Evolutionary conservation across 495 filamentous ascomycete species (phyloP), one percentile per base, ranked within the genome.

Genomic region (Penicillium diatomitis): DNA sequence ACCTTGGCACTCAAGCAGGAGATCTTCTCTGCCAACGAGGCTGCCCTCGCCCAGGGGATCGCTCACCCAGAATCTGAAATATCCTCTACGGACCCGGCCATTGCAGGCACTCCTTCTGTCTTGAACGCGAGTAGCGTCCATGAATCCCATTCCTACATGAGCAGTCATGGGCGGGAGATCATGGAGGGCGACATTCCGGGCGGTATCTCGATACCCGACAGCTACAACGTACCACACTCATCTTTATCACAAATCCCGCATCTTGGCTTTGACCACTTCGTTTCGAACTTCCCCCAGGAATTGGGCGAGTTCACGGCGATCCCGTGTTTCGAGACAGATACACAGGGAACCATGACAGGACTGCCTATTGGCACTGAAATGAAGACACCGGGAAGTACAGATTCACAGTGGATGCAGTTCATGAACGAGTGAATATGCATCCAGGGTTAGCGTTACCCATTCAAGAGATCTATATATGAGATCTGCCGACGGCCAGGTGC

Each of bases 301-400:
- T 46, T 75, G 32, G 70, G 63, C 39, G 70, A 75, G 45, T 75
- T 75, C 41, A 72, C 64, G 12, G 70, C 70, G 0, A 73, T 75
- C 50, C 69, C 71, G 3, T 71, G 65, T 50, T 75, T 75, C 50
- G 71, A 75, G 32, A 49, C 63, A 4, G 70, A 75, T 54, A 43
- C 51, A 5, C 67, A 70, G 37, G 52, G 56, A n/a, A 53, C 55
- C 8, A 38, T 52, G 7, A 34, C 43, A 28, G 50, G 48, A 4
- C 38, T 58, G 44, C 41, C 41, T 20, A 41, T 58, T 33, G 45
- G 54, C 12, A 28, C 50, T 6, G 64, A 68, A 5, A 47, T 68
- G 38, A 65, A 66, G 52, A 53, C 53, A 32, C 53, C 58, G 12
- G 49, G 50, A 2, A 51, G 44, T 35, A 20, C 60, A 11, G 66